A percentile compares a stretch with the other conserved stretches of the same genome.
Evolutionary conservation across 1,284 basidiomycete species (phyloP).

Genomic region (Trametes versicolor): DNA sequence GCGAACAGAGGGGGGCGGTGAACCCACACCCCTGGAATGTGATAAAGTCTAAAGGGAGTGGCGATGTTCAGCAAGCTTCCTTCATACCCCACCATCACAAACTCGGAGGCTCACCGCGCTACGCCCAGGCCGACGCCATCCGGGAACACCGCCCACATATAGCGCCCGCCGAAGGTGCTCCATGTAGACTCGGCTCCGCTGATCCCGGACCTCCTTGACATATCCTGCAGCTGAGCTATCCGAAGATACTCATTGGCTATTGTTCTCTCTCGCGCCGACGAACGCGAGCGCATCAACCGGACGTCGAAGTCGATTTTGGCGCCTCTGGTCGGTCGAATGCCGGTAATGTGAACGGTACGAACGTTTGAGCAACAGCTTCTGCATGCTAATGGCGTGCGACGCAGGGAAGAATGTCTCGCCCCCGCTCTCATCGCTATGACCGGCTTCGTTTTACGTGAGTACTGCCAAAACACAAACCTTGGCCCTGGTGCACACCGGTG

Average conservation of each 20-base stretch:
- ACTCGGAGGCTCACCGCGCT: neutral
- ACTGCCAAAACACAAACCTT: neutral
- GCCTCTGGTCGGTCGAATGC: neutral
- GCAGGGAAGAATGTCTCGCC: neutral
- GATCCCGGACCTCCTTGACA: neutral
- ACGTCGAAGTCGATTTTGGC: neutral
- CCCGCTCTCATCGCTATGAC: constrained; percentile 2
- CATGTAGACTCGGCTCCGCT: neutral
- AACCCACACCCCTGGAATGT: neutral
- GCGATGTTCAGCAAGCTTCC: constrained; percentile 9
- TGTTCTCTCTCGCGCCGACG: neutral
- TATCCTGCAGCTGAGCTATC: neutral
- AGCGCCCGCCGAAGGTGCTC: constrained; percentile 1
- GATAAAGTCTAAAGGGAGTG: constrained; percentile 11
- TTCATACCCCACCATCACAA: neutral
- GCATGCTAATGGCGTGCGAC: constrained; percentile 3
- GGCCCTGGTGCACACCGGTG: neutral
- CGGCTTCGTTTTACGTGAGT: constrained; percentile 2
- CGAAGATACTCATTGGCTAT: neutral
- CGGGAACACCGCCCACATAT: neutral
- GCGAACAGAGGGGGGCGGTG: neutral
- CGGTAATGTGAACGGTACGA: neutral
- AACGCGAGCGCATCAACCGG: neutral
- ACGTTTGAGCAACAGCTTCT: neutral
- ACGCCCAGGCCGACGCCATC: constrained; percentile 5